Evolutionary conservation across 768 basidiomycete genomes (phyloP).

Genomic region (Psilocybe cyanescens): DNA sequence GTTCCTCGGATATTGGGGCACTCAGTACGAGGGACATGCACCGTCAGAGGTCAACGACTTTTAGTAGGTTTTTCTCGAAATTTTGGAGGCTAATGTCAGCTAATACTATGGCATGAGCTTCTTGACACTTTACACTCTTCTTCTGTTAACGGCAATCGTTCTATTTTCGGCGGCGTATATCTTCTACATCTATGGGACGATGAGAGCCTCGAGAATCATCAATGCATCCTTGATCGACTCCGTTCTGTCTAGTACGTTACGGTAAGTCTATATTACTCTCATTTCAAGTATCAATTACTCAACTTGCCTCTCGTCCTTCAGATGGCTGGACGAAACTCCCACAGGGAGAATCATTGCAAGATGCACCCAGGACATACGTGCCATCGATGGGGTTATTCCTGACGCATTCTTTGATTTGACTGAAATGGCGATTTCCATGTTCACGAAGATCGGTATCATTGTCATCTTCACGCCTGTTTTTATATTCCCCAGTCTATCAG

Average conservation of each 20-base stretch:
- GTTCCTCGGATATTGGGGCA: slow-evolving; percentile 49
- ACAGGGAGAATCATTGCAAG: slow-evolving; percentile 20
- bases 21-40: slow-evolving; percentile 38
- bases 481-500: slow-evolving; percentile 42
- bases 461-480: slow-evolving; percentile 46
- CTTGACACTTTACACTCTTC: not conserved
- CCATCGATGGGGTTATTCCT: slow-evolving; percentile 50
- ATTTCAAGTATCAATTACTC: too few species aligned
- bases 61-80: slow-evolving; percentile 32
- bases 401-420: slow-evolving; percentile 27
- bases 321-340: slow-evolving; percentile 33
- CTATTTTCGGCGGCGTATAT: not conserved
- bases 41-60: slow-evolving; percentile 35
- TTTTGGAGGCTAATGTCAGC: slow-evolving; percentile 20
- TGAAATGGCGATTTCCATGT: slow-evolving; percentile 35
- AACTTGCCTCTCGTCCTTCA: slow-evolving; percentile 4
- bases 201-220: slow-evolving; percentile 15
- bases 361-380: slow-evolving; percentile 29
- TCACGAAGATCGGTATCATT: slow-evolving; percentile 46
- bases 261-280: not conserved
- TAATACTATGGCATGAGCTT: not conserved
- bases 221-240: slow-evolving; percentile 15
- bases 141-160: not conserved
- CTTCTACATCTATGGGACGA: slow-evolving; percentile 9
- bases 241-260: slow-evolving; percentile 17